Evolutionary conservation across 768 basidiomycete genomes (phyloP), one percentile per base, ranked within the genome.

Genomic region (Mycena latifolia): DNA sequence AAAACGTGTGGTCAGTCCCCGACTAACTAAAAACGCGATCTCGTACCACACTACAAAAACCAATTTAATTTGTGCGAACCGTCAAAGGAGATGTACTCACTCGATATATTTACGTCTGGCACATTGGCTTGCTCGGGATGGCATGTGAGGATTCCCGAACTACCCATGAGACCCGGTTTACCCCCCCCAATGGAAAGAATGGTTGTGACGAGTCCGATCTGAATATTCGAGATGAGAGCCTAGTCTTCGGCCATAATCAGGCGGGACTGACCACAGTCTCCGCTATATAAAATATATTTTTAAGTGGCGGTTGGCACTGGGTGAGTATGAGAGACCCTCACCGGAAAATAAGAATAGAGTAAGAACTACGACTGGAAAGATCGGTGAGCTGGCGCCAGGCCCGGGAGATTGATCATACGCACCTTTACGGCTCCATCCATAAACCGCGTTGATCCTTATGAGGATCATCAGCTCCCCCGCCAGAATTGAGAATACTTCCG

Each of bases 341-440:
- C n/a, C n/a, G n/a, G n/a, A n/a, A n/a, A n/a, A n/a, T n/a, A n/a
- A n/a, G 29, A 64, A 57, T 20, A 64, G 33, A 9, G 63, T 64
- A 4, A 57, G 17, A 20, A 52, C 20, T 18, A 56, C 39, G 25
- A 64, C 63, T 57, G 17, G 8, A n/a, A 11, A 51, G 46, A 37
- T 15, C 3, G 5, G 24, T 53, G 5, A 22, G 29, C 37, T 3
- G 11, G 29, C 14, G 24, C 4, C 9, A 3, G 11, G n/a, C n/a
- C n/a, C n/a, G n/a, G n/a, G n/a, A n/a, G n/a, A n/a, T n/a, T n/a
- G n/a, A n/a, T n/a, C n/a, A n/a, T n/a, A n/a, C 53, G 5, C 31
- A 63, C 61, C 33, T 28, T 33, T 51, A 1, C 55, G 54, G 31
- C 63, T 64, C 63, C 63, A 64, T 3, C 63, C 63, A 57, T 64